These are phyloP conservation scores for Candida sakaeoensis DNA, from an alignment of 805 yeast genomes.

Conservation along the genomic window DNA sequence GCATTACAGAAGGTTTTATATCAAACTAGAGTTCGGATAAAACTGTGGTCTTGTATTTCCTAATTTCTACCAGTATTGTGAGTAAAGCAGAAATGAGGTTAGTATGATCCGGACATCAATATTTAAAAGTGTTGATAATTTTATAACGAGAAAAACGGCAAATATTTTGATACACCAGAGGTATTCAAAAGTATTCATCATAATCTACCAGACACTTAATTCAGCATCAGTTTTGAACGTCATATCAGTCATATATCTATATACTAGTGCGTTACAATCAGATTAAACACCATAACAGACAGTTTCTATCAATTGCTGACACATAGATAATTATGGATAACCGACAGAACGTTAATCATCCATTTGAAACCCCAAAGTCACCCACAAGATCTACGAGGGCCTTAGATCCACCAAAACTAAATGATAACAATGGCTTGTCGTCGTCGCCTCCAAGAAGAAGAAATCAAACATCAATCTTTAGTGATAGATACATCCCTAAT, in stretches of 20 bases:
- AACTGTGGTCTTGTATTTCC: too few relatives aligned
- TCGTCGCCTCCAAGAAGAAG: conserved; percentile 39
- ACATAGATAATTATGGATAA: neutral
- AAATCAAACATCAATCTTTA: conserved; percentile 49
- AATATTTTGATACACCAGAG: conserved; percentile 6
- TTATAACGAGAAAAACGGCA: conserved; percentile 2
- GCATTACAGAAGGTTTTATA: too few relatives aligned
- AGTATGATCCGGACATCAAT: conserved; percentile 6
- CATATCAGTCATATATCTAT: neutral
- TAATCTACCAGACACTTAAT: too few relatives aligned
- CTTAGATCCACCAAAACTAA: conserved; percentile 35
- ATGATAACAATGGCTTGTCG: conserved; percentile 14
- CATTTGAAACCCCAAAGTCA: conserved; percentile 37
- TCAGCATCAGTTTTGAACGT: too few relatives aligned
- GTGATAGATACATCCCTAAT: conserved; percentile 86
- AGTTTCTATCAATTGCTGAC: neutral
- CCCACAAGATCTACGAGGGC: conserved; percentile 40
- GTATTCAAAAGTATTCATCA: neutral
- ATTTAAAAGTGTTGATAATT: neutral
- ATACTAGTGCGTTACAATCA: too few relatives aligned
- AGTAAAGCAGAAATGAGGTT: too few relatives aligned
- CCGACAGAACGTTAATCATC: conserved; percentile 1
- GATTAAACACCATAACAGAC: too few relatives aligned
- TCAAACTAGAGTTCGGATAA: too few relatives aligned
- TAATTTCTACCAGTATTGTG: too few relatives aligned